phyloP scores from a whole-genome alignment of 495 filamentous ascomycete genomes.

The Podospora pseudopauciseta region DNA sequence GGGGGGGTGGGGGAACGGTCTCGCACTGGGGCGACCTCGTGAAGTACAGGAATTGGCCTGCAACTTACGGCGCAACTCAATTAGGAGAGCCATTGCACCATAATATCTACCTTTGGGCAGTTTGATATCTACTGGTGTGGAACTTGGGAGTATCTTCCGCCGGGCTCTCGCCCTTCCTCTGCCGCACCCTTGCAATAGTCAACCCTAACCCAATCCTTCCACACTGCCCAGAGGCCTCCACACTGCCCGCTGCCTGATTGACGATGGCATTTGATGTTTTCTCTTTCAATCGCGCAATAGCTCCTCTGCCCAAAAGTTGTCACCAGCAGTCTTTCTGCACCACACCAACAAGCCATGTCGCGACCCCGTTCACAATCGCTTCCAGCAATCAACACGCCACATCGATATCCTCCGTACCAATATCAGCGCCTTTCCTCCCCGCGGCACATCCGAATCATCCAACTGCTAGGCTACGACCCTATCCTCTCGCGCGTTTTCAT shows the following conservation, averaged over 20 bases:
- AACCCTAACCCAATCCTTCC: conserved; percentile 1
- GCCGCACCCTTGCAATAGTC: background rate
- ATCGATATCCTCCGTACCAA: conserved; percentile 5
- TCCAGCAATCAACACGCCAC: conserved; percentile 2
- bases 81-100: too few relatives aligned
- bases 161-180: too few relatives aligned
- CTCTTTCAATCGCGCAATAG: background rate
- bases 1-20: too few relatives aligned
- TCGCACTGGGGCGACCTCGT: too few relatives aligned
- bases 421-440: conserved; percentile 17
- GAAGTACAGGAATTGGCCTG: too few relatives aligned
- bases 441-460: conserved; percentile 15
- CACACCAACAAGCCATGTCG: conserved; percentile 2
- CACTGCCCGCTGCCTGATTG: background rate
- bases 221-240: conserved; percentile 3
- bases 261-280: too few relatives aligned
- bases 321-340: background rate
- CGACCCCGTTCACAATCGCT: conserved; percentile 8
- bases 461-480: conserved; percentile 8
- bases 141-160: too few relatives aligned
- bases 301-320: background rate
- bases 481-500: conserved; percentile 11
- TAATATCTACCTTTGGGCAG: too few relatives aligned
- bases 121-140: too few relatives aligned
- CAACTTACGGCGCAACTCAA: too few relatives aligned